Evolutionary conservation across 768 basidiomycete species (phyloP), one percentile per base, ranked within the genome.

Genomic region (Boletus coccyginus): DNA sequence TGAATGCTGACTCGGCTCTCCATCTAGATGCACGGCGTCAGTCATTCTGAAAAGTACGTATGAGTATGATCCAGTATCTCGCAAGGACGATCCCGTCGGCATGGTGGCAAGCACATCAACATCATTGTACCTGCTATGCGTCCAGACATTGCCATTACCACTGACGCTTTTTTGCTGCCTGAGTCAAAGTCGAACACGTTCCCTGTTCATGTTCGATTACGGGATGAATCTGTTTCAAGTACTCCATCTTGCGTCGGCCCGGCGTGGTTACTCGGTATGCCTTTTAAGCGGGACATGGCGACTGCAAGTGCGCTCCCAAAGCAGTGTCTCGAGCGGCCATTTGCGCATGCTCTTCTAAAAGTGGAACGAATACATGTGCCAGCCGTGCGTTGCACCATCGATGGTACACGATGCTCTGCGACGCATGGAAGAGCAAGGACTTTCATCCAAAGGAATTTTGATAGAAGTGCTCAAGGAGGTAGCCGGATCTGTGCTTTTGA

Each of bases 181-280:
- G 45, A 56, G 45, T 36, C 10, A 5, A 38, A 56, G 45, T 36
- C 10, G 3, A 35, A 19, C 12, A 11, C 21, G 29, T 5, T 39
- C 35, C 19, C 29, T 27, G 14, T 36, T 16, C n/a, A n/a, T n/a
- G n/a, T n/a, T n/a, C n/a, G n/a, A n/a, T 27, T 17, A 24, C 33
- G 24, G 21, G 13, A 29, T 27, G 19, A 35, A 14, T 19, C 12
- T 29, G 21, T 21, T n/a, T 4, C 10, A 4, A 58, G 57, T 58
- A 11, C 12, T 55, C 19, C 12, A 19, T 21, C 53, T 58, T 31
- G n/a, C n/a, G n/a, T n/a, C n/a, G n/a, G n/a, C n/a, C 57, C 54
- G 8, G 38, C 49, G 6, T 58, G 57, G 53, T 40, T 59, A n/a
- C 57, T 53, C 9, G 54, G 57, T 3, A 59, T 59, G 58, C 46